A percentile compares a stretch with the other conserved stretches of the same genome.
Conservation (phyloP, 371 early-diverging fungal genomes). For the Choanephora cucurbitarum region DNA sequence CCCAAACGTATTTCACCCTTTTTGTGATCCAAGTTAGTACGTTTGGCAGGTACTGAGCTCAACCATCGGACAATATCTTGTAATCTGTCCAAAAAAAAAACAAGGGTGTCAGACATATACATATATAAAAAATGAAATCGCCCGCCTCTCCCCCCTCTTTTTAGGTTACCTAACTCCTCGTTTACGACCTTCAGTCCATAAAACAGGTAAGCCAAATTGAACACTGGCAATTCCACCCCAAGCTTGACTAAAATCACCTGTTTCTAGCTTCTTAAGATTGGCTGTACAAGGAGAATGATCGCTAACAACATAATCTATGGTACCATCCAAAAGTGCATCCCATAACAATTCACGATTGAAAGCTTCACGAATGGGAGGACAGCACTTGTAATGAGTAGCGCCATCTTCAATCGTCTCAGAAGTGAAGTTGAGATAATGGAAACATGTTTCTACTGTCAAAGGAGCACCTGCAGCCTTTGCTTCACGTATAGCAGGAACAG, state of each 20-base stretch:
- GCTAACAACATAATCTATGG: constrained; percentile 82
- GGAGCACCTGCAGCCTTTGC: constrained; percentile 73
- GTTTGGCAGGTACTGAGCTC: constrained; percentile 65
- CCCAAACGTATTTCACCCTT: constrained; percentile 74
- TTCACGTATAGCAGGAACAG: constrained; percentile 70
- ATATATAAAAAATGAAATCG: too few relatives aligned
- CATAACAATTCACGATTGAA: constrained; percentile 73
- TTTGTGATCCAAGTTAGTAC: constrained; percentile 59
- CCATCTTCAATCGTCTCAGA: constrained; percentile 73
- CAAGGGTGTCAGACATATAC: constrained; percentile 1
- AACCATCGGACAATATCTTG: constrained; percentile 70
- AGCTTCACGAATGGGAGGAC: constrained; percentile 81
- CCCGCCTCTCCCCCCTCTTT: too few relatives aligned
- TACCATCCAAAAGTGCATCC: constrained; percentile 76
- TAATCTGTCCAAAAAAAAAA: too few relatives aligned
- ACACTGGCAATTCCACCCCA: constrained; percentile 88
- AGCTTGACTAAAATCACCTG: constrained; percentile 77
- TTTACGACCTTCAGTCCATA: constrained; percentile 78
- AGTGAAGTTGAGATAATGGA: constrained; percentile 74
- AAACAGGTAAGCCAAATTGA: constrained; percentile 78
- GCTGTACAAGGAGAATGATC: constrained; percentile 86
- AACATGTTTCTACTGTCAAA: constrained; percentile 82
- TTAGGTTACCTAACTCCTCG: constrained; percentile 62
- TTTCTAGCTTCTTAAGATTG: constrained; percentile 66
- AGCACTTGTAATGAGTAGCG: constrained; percentile 84